A percentile compares a stretch with the other conserved stretches of the same genome.
Evolutionary conservation across 768 basidiomycete species (phyloP).

Genomic region (Tulasnella sp.): DNA sequence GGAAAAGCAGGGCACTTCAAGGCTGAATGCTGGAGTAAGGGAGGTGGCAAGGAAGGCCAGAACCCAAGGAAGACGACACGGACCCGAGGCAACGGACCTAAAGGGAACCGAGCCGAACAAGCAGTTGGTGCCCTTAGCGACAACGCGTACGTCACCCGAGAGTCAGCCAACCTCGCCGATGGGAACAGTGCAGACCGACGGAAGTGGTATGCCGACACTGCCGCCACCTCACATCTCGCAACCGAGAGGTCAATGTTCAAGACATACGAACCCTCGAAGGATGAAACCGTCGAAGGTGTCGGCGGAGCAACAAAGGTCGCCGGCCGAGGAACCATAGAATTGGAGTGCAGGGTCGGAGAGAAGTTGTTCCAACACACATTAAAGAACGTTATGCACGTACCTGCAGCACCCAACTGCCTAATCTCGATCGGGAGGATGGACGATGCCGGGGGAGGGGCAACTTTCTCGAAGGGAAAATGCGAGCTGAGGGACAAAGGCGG

Average conservation of each 20-base stretch:
- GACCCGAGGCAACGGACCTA: too few species aligned
- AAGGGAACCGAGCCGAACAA: too few species aligned
- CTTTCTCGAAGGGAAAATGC: not conserved
- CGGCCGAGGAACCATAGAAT: not conserved
- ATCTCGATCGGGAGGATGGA: not conserved
- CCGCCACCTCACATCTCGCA: not conserved
- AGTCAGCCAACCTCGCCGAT: not conserved
- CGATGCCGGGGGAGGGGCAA: not conserved
- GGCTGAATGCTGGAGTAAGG: conserved; percentile 11
- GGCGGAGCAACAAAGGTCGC: not conserved
- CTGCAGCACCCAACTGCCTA: not conserved
- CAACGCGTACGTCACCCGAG: too few species aligned
- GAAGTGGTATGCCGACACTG: not conserved
- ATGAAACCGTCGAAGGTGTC: not conserved
- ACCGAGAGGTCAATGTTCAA: not conserved
- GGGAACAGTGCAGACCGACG: not conserved
- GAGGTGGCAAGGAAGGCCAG: conserved; percentile 8
- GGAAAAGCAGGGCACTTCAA: conserved; percentile 2
- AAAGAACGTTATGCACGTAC: not conserved
- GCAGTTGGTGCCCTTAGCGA: too few species aligned
- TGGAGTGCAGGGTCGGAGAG: not conserved
- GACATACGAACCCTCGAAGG: not conserved
- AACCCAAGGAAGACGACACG: not conserved
- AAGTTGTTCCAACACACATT: not conserved
- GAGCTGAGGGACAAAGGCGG: not conserved